Evolutionary conservation across 2,329 filamentous ascomycete species (phyloP), one percentile per base, ranked within the genome.

Genomic region (Nigrograna mackinnonii): DNA sequence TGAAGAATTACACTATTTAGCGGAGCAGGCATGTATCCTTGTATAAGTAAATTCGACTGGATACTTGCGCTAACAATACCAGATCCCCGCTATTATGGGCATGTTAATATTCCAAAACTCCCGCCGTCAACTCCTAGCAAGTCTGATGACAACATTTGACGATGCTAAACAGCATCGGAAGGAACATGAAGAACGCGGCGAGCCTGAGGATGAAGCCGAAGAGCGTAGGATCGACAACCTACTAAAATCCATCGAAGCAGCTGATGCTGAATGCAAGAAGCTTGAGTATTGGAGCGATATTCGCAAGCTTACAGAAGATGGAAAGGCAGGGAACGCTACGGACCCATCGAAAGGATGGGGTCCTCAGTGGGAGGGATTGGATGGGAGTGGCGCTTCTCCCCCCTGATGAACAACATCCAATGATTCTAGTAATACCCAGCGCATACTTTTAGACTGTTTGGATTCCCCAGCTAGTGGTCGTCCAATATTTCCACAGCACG

Each of bases 51-150:
- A n/a, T 21, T 41, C 18, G 35, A 6, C 17, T 39, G 20, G 18
- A 36, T 39, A 35, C n/a, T 30, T 20, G 9, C 12, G 22, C 56
- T 66, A 51, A 64, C 39, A 1, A 20, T 2, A 9, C 13, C 5
- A 66, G 62, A 65, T 68, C 35, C 58, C 60, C 7, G 30, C 51
- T 28, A 69, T 69, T 37, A 70, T 69, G 90, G 77, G 83, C 1
- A 77, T 87, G 44, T 89, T 97, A 58, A 78, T 99, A 16, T 99
- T 96, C 64, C 92, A 97, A 66, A 85, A 86, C 14, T 96, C 91
- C 2, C 82, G 91, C 18, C 83, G 86, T 47, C 82, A 91, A 43
- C 77, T 97, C 4, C 76, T 96, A 13, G 77, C 82, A 14, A 80
- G 83, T 37, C 73, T 99, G 35, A 84, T 83, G 55, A 71, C 55